These are phyloP conservation scores for Aspergillus biplanus DNA, from an alignment of 495 filamentous ascomycete genomes.

Conservation along the genomic window DNA sequence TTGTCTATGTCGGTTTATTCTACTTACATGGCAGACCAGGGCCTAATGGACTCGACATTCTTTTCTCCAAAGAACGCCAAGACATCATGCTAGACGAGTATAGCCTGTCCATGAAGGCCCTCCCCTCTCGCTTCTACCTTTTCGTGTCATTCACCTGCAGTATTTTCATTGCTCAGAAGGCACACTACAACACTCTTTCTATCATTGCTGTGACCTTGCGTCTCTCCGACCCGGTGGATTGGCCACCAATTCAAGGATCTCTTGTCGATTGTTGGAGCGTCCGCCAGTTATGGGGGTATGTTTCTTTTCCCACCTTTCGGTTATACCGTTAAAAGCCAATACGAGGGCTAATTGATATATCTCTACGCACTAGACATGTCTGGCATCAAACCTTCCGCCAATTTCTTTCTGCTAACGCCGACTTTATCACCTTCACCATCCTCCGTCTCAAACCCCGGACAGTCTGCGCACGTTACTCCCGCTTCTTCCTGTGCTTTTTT, in stretches of 20 bases:
- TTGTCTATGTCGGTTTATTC: no score
- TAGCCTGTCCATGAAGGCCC: neutral
- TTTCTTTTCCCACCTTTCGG: neutral
- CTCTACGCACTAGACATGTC: neutral
- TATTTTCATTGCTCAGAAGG: neutral
- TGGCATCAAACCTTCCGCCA: constrained; percentile 15
- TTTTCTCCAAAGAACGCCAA: no score
- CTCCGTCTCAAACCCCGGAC: neutral
- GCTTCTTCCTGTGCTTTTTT: constrained; percentile 4
- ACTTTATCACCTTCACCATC: constrained; percentile 3
- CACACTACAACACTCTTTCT: neutral
- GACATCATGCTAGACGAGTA: neutral
- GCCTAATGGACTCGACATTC: neutral
- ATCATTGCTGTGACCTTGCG: neutral
- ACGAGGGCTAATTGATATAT: neutral
- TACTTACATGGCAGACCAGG: neutral
- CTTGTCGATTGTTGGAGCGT: neutral
- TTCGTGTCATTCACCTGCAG: neutral
- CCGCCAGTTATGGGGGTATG: constrained; percentile 8
- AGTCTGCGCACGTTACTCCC: constrained; percentile 1
- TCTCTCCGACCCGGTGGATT: constrained; percentile 2
- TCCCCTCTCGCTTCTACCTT: neutral
- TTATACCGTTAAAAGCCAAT: neutral
- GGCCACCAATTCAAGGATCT: constrained; percentile 5
- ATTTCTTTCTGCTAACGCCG: neutral